Conservation (phyloP, 2,329 filamentous ascomycete species). For the Cladophialophora carrionii region DNA sequence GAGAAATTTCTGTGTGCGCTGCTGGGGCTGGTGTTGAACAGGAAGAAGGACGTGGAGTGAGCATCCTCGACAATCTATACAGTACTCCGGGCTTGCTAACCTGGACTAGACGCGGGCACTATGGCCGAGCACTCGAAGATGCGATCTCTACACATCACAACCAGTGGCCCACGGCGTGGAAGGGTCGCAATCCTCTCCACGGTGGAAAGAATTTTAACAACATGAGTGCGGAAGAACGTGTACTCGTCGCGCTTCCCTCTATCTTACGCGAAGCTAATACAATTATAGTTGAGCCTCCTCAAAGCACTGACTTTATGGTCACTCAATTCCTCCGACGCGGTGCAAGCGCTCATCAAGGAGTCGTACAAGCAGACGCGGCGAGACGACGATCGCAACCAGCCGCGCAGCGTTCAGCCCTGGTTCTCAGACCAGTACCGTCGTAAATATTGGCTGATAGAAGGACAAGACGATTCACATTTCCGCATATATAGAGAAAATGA, state of each 20-base stretch:
- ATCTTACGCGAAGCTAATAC: conserved; percentile 15
- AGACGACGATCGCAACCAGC: conserved; percentile 77
- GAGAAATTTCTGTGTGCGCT: conserved; percentile 89
- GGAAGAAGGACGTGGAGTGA: conserved; percentile 99
- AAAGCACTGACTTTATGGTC: conserved; percentile 86
- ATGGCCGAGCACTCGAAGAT: conserved; percentile 90
- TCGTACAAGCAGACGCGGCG: conserved; percentile 87
- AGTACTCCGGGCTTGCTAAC: conserved; percentile 14
- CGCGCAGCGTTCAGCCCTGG: conserved; percentile 87
- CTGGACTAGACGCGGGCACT: conserved; percentile 76
- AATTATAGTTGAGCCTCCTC: conserved; percentile 73
- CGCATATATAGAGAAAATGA: conserved; percentile 93
- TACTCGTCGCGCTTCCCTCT: conserved; percentile 50
- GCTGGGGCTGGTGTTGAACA: conserved; percentile 84
- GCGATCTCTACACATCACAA: conserved; percentile 80
- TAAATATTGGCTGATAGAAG: conserved; percentile 91
- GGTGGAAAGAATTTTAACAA: conserved; percentile 78
- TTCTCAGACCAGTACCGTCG: conserved; percentile 87
- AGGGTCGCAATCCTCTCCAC: conserved; percentile 77
- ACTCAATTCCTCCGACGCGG: conserved; percentile 79
- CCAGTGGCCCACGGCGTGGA: conserved; percentile 88
- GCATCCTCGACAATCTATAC: conserved; percentile 41
- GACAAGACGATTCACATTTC: conserved; percentile 90
- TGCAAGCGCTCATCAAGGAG: conserved; percentile 80
- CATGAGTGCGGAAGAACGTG: conserved; percentile 79